Evolutionary conservation across 257 asterid species (phyloP).

Genomic region (Knoxia roxburghii): DNA sequence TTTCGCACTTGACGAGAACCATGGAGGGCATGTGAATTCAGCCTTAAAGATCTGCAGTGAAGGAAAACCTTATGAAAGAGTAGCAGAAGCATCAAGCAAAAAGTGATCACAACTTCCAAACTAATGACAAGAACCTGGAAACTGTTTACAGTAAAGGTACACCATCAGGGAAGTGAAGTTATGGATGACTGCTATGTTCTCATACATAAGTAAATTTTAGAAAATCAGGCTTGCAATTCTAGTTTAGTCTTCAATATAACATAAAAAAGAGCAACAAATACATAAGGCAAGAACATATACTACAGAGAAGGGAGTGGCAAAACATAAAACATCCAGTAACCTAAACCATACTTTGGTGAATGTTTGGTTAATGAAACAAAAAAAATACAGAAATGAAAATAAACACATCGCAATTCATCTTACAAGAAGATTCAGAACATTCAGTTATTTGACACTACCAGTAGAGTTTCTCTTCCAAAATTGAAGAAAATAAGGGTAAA

Average conservation of each 20-base stretch:
- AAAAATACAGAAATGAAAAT: too few relatives aligned
- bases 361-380: not conserved
- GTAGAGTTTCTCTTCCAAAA: not conserved
- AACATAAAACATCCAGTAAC: not conserved
- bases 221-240: not conserved
- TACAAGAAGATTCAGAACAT: not conserved
- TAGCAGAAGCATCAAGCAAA: not conserved
- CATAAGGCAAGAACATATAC: not conserved
- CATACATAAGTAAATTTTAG: not conserved
- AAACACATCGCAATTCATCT: not conserved
- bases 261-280: not conserved
- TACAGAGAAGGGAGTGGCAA: not conserved
- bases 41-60: constrained; percentile 82
- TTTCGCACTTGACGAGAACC: constrained; percentile 85
- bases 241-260: not conserved
- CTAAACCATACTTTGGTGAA: not conserved
- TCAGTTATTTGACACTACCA: not conserved
- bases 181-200: not conserved
- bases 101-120: not conserved
- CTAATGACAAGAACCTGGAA: not conserved
- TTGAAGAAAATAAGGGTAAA: too few relatives aligned
- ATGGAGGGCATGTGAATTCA: constrained; percentile 76
- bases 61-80: constrained; percentile 15
- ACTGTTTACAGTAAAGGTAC: not conserved
- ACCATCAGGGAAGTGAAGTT: not conserved